Evolutionary conservation across 208 protist species (phyloP).

Genomic region (Acanthamoeba sp.): DNA sequence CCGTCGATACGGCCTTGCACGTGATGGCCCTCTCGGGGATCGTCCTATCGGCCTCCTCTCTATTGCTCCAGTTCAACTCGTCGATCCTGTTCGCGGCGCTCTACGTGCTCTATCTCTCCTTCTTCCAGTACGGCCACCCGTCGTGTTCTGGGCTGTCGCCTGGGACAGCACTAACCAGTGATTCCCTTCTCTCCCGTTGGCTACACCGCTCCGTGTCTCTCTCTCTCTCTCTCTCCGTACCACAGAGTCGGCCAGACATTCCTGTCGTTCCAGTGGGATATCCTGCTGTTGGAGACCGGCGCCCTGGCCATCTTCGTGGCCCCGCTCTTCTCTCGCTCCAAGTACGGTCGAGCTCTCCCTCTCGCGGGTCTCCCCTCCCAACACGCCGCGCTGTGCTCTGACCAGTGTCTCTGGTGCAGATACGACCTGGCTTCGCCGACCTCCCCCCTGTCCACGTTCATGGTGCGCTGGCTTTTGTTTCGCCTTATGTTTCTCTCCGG

Average conservation of each 20-base stretch:
- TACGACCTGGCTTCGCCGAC: not conserved
- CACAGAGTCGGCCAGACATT: slow-evolving; percentile 74
- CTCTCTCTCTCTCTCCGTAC: too few relatives aligned
- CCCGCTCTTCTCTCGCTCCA: slow-evolving; percentile 7
- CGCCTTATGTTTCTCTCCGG: slow-evolving; percentile 76
- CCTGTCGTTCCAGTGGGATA: slow-evolving; percentile 81
- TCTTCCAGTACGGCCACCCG: slow-evolving; percentile 28
- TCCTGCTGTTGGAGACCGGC: slow-evolving; percentile 76
- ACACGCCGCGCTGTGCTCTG: too few relatives aligned
- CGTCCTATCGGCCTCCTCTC: not conserved
- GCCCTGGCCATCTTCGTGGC: slow-evolving; percentile 62
- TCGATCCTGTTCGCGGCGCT: not conserved
- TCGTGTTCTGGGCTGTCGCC: too few relatives aligned
- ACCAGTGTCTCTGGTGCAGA: too few relatives aligned
- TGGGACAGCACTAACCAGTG: too few relatives aligned
- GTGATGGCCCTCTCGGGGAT: not conserved
- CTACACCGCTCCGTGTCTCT: not conserved
- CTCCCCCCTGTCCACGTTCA: slow-evolving; percentile 7
- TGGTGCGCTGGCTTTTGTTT: slow-evolving; percentile 76
- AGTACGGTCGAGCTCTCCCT: too few relatives aligned
- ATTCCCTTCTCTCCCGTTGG: not conserved
- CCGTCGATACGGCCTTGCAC: not conserved
- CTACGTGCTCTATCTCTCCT: slow-evolving; percentile 64
- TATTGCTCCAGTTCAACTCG: not conserved
- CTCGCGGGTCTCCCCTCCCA: too few relatives aligned